Base-by-base conservation (phyloP, 2,329 filamentous ascomycete species). In the Ophiostoma populinum region DNA sequence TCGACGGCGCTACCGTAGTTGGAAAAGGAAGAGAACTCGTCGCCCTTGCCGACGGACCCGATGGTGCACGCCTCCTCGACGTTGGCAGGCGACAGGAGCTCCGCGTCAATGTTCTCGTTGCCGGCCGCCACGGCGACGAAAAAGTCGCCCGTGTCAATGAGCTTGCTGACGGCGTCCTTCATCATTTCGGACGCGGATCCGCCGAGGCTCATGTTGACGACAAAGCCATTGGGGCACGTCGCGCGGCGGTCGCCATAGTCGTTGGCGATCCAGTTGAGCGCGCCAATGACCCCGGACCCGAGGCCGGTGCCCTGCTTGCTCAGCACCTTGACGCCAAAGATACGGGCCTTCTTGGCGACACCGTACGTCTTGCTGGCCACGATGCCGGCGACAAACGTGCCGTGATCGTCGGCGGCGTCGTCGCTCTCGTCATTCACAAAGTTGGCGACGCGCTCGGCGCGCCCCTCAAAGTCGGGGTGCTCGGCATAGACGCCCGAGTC, bases 1-100 rank as follows among this genome's bases (percentile, higher is more conserved):
- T 98, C 90, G 57, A 87, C 93, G 72, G 90, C 98, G 70, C 86
- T 90, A 59, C 90, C 90, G 59, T 76, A 95, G 80, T 98, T 98
- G 74, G 92, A 98, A 76, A 98, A 98, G 74, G 95, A 98, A 46
- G 90, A 90, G 62, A 92, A 87, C 67, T 83, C 82, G 55, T 98
- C 90, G 51, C 78, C 74, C 40, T 95, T 73, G 47, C 82, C 90
- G 30, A 85, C 92, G 47, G 90, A 92, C 59, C 87, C 92, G 44
- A 98, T 92, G 39, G 90, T 98, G 55, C 98, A 74, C 46, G 90
- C 86, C 53, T 90, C 83, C 50, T 73, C 67, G 48, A 90, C 85
- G 44, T 87, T 81, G 51, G 90, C 92, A 40, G 90, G 90, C 28
- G 90, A 98, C 73, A 95, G 98, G 68, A 87, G 92, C 79, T 92